Evolutionary conservation across 208 protist genomes (phyloP).

Genomic region (Trypanosoma scelopori): DNA sequence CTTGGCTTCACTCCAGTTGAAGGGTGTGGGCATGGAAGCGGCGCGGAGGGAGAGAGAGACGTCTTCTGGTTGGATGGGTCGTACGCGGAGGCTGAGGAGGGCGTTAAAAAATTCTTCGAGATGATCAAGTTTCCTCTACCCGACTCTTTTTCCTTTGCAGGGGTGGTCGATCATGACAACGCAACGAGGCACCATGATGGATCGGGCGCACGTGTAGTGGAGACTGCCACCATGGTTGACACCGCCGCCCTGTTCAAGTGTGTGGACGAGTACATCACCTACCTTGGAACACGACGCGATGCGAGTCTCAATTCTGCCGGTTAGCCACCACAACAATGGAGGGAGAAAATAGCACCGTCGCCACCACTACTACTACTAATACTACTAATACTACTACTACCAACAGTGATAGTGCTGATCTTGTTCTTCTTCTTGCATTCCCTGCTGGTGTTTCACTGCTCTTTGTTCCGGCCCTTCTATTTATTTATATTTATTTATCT

Average conservation of each 20-base stretch:
- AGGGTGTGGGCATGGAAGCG: background rate
- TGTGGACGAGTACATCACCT: slow-evolving; percentile 65
- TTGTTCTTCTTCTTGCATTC: slow-evolving; percentile 1
- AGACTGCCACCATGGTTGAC: slow-evolving; percentile 35
- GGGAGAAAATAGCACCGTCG: background rate
- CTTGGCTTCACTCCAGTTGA: slow-evolving; percentile 59
- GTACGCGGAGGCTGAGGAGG: slow-evolving; percentile 33
- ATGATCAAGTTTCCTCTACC: slow-evolving; percentile 71
- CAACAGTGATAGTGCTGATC: slow-evolving; percentile 5
- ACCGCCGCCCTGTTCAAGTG: slow-evolving; percentile 36
- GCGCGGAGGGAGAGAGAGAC: background rate
- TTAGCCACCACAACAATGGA: slow-evolving; percentile 7
- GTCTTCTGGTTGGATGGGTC: slow-evolving; percentile 76
- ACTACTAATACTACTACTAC: no score
- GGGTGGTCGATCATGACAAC: slow-evolving; percentile 30
- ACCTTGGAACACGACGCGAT: slow-evolving; percentile 70
- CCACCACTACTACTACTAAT: background rate
- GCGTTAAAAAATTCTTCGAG: slow-evolving; percentile 51
- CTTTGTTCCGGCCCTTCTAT: background rate
- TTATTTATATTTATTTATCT: slow-evolving; percentile 15
- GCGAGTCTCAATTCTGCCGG: slow-evolving; percentile 25
- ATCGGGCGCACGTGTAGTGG: background rate
- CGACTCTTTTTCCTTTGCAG: slow-evolving; percentile 48
- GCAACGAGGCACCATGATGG: background rate
- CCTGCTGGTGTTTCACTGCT: background rate